Evolutionary conservation across 345 rosid species (phyloP).

Genomic region (Eucalyptus sp.): DNA sequence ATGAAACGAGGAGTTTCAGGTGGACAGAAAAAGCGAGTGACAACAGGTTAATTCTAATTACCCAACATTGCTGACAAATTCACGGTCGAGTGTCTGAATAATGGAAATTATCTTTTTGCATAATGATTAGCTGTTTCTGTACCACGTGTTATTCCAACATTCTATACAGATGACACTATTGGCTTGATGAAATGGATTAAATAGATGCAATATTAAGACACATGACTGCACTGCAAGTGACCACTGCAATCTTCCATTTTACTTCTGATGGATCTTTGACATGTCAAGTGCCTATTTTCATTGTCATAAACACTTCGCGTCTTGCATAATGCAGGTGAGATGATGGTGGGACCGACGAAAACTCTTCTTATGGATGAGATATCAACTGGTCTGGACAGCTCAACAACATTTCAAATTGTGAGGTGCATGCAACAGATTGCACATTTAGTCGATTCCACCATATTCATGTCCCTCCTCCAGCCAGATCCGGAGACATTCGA

Average conservation of each 20-base stretch:
- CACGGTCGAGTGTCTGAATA: neutral
- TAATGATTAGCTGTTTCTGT: neutral
- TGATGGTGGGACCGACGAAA: constrained; percentile 38
- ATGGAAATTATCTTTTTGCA: neutral
- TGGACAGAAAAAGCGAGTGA: neutral
- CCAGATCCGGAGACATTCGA: constrained; percentile 38
- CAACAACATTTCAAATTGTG: constrained; percentile 34
- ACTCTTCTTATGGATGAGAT: constrained; percentile 46
- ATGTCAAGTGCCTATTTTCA: neutral
- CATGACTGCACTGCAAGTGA: neutral
- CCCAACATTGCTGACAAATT: neutral
- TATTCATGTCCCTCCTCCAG: constrained; percentile 20
- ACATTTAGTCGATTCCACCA: constrained; percentile 20
- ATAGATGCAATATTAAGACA: neutral
- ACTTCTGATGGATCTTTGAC: neutral
- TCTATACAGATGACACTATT: neutral
- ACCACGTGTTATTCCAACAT: neutral
- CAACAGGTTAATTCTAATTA: neutral
- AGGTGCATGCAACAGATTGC: constrained; percentile 29
- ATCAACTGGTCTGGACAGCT: constrained; percentile 42
- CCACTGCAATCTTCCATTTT: neutral
- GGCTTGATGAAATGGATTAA: neutral
- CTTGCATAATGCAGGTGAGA: constrained; percentile 16
- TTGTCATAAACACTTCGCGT: neutral
- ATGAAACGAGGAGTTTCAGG: neutral